phyloP scores from a whole-genome alignment of 192 early-diverging fungal genomes.

The Linnemannia elongata region DNA sequence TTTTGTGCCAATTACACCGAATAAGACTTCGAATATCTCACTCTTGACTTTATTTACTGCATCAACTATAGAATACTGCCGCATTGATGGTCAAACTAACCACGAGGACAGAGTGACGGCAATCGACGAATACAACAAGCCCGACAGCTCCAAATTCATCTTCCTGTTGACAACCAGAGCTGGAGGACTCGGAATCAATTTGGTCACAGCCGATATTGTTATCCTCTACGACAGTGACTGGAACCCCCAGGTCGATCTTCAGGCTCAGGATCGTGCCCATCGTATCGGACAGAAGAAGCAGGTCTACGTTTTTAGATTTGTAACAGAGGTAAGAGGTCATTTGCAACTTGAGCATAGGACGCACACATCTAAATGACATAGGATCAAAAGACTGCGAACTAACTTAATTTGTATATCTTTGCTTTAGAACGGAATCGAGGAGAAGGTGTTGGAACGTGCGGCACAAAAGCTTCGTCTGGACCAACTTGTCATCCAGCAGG shows the following conservation, averaged over 20 bases:
- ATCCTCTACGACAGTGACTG: slow-evolving; percentile 97
- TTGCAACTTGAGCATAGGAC: not conserved
- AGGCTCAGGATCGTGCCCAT: slow-evolving; percentile 98
- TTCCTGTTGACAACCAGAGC: slow-evolving; percentile 97
- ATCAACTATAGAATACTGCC: slow-evolving; percentile 79
- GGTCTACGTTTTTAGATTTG: slow-evolving; percentile 95
- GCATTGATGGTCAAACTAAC: slow-evolving; percentile 96
- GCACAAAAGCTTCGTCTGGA: slow-evolving; percentile 96
- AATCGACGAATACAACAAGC: slow-evolving; percentile 95
- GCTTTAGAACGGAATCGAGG: slow-evolving; percentile 90
- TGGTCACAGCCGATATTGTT: slow-evolving; percentile 96
- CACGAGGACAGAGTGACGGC: slow-evolving; percentile 93
- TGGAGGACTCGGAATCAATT: slow-evolving; percentile 97
- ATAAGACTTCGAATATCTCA: not conserved
- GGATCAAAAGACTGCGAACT: not conserved
- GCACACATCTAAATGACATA: not conserved
- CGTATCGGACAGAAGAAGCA: slow-evolving; percentile 99
- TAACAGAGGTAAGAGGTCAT: slow-evolving; percentile 77
- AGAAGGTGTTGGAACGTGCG: slow-evolving; percentile 97
- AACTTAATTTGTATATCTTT: not conserved
- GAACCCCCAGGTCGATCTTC: slow-evolving; percentile 93
- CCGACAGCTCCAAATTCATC: slow-evolving; percentile 93
- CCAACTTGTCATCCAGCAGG: slow-evolving; percentile 99
- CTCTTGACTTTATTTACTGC: slow-evolving; percentile 1
- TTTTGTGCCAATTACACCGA: not conserved